Conservation (phyloP, 164 flowering plant genomes). For the Aristolochia contorta region DNA sequence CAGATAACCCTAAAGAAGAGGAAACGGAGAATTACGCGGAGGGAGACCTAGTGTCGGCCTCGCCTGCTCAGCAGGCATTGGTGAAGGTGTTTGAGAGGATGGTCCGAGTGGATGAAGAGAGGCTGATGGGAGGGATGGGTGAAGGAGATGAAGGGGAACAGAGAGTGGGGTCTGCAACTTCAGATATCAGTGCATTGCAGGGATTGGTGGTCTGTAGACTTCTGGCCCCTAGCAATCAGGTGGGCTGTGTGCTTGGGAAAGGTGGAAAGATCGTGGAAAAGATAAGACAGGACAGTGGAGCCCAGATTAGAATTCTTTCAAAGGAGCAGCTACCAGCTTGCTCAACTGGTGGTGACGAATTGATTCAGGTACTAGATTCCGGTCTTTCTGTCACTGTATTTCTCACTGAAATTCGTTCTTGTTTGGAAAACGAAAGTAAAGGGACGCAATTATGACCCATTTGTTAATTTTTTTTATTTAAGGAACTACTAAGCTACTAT, state of each 20-base stretch:
- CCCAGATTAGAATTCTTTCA: slow-evolving; percentile 23
- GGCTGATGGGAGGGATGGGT: slow-evolving; percentile 12
- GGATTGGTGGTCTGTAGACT: slow-evolving; percentile 21
- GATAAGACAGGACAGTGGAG: slow-evolving; percentile 27
- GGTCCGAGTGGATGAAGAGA: slow-evolving; percentile 19
- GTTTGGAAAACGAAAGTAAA: too few species aligned
- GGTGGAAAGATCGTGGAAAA: slow-evolving; percentile 32
- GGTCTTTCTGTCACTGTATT: background rate
- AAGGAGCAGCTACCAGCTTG: slow-evolving; percentile 27
- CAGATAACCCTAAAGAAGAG: background rate
- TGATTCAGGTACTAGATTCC: slow-evolving; percentile 31
- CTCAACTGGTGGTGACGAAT: slow-evolving; percentile 29
- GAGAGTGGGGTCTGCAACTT: slow-evolving; percentile 3
- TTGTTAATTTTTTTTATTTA: too few species aligned
- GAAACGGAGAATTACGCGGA: slow-evolving; percentile 5
- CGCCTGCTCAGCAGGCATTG: slow-evolving; percentile 23
- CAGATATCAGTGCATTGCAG: background rate
- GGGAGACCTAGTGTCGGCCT: slow-evolving; percentile 7
- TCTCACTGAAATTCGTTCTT: too few species aligned
- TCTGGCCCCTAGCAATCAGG: slow-evolving; percentile 22
- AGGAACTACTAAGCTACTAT: too few species aligned
- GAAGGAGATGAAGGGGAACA: slow-evolving; percentile 11
- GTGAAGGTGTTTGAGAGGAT: slow-evolving; percentile 25
- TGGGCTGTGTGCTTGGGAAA: slow-evolving; percentile 30
- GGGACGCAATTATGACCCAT: too few species aligned